These are phyloP conservation scores for Psilocybe cubensis DNA, from an alignment of 768 basidiomycete species.

Conservation along the genomic window DNA sequence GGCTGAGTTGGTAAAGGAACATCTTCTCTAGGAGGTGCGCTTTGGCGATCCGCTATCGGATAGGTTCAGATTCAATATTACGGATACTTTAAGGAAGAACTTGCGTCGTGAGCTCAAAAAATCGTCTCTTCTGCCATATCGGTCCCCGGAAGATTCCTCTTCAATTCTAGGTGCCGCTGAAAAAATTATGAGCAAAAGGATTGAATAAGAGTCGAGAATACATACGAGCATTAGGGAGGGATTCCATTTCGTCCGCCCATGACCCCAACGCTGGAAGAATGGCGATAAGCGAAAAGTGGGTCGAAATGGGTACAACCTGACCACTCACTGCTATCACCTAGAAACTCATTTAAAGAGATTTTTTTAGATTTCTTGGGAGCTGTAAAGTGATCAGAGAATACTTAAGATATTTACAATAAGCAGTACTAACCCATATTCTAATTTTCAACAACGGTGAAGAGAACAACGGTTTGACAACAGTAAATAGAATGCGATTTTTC, in stretches of 20 bases:
- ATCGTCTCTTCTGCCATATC: slow-evolving; percentile 62
- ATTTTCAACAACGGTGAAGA: slow-evolving; percentile 9
- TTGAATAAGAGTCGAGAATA: slow-evolving; percentile 16
- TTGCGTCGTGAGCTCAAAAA: slow-evolving; percentile 63
- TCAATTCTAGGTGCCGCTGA: slow-evolving; percentile 73
- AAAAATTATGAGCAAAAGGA: slow-evolving; percentile 16
- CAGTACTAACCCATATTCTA: slow-evolving; percentile 20
- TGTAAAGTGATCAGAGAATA: slow-evolving; percentile 29
- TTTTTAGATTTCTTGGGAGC: slow-evolving; percentile 94
- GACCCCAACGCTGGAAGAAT: slow-evolving; percentile 74
- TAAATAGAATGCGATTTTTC: slow-evolving; percentile 20
- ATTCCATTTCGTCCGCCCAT: slow-evolving; percentile 99
- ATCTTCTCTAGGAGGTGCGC: slow-evolving; percentile 75
- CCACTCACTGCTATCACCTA: slow-evolving; percentile 79
- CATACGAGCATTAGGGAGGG: slow-evolving; percentile 92
- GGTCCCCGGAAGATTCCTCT: slow-evolving; percentile 61
- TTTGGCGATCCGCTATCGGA: slow-evolving; percentile 50
- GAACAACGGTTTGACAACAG: neutral
- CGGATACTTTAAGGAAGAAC: slow-evolving; percentile 23
- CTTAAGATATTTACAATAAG: neutral
- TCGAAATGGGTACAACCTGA: slow-evolving; percentile 16
- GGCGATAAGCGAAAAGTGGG: slow-evolving; percentile 16
- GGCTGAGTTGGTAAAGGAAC: slow-evolving; percentile 94
- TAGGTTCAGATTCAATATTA: slow-evolving; percentile 23
- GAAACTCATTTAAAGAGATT: slow-evolving; percentile 91